Evolutionary conservation across 331 rosid species (phyloP).

Genomic region (Spiraea crenata): DNA sequence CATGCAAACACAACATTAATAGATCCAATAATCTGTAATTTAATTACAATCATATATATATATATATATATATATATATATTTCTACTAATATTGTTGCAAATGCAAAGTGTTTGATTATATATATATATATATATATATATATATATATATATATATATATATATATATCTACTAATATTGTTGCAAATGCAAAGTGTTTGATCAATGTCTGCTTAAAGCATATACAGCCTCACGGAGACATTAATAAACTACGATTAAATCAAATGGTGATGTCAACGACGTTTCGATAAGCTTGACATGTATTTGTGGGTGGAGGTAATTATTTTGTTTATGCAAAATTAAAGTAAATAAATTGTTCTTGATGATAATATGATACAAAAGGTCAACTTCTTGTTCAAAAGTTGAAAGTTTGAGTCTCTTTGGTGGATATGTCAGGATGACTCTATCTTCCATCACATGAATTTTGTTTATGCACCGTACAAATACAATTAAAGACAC

Average conservation of each 20-base stretch:
- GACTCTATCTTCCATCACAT: constrained; percentile 17
- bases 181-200: neutral
- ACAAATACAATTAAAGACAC: no score
- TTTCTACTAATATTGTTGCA: neutral
- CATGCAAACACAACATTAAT: neutral
- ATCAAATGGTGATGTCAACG: constrained; percentile 7
- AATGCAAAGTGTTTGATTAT: neutral
- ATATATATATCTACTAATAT: neutral
- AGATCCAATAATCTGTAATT: neutral
- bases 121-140: no score
- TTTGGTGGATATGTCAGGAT: constrained; percentile 13
- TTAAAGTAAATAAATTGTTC: neutral
- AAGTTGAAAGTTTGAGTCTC: neutral
- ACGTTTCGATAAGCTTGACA: constrained; percentile 6
- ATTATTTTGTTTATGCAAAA: neutral
- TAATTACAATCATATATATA: neutral
- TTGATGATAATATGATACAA: neutral
- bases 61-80: no score
- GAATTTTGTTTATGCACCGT: neutral
- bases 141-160: no score
- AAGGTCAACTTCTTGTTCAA: neutral
- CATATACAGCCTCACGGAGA: neutral
- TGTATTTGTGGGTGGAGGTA: neutral
- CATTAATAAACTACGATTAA: neutral
- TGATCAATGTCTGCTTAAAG: neutral